phyloP scores from a whole-genome alignment of 352 stramenopile genomes.

The Globisporangium mamillatum region DNA sequence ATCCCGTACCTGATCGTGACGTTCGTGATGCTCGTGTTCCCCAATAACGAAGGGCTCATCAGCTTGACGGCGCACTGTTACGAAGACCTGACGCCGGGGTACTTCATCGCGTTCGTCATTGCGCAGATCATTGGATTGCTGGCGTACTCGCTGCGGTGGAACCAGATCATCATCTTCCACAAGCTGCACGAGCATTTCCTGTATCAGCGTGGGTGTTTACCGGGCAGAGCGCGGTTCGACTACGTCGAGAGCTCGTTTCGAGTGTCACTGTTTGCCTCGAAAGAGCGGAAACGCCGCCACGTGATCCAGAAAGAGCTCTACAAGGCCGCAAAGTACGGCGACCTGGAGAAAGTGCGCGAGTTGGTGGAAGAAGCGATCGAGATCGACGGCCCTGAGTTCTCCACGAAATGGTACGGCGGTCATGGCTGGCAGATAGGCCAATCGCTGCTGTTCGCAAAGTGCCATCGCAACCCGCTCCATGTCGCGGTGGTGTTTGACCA shows the following conservation, averaged over 20 bases:
- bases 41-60: constrained; percentile 30
- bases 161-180: constrained; percentile 81
- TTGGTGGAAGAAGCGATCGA: constrained; percentile 47
- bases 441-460: constrained; percentile 34
- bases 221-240: constrained; percentile 59
- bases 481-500: constrained; percentile 74
- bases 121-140: constrained; percentile 49
- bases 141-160: constrained; percentile 64
- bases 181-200: constrained; percentile 75
- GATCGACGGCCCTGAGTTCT: constrained; percentile 61
- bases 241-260: constrained; percentile 57
- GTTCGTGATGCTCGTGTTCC: constrained; percentile 47
- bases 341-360: constrained; percentile 47
- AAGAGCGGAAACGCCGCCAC: constrained; percentile 33
- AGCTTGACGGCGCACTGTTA: constrained; percentile 40
- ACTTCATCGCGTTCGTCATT: constrained; percentile 45
- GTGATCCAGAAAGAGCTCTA: constrained; percentile 59
- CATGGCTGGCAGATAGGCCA: constrained; percentile 21
- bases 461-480: constrained; percentile 72
- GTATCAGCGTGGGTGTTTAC: constrained; percentile 61
- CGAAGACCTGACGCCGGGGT: constrained; percentile 13
- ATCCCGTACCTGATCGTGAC: constrained; percentile 67
- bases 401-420: constrained; percentile 57
- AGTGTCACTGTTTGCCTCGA: constrained; percentile 40
- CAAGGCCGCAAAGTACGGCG: constrained; percentile 55